Base-by-base conservation (phyloP, 2,329 filamentous ascomycete species). In the Dendrostoma leiphaemia region DNA sequence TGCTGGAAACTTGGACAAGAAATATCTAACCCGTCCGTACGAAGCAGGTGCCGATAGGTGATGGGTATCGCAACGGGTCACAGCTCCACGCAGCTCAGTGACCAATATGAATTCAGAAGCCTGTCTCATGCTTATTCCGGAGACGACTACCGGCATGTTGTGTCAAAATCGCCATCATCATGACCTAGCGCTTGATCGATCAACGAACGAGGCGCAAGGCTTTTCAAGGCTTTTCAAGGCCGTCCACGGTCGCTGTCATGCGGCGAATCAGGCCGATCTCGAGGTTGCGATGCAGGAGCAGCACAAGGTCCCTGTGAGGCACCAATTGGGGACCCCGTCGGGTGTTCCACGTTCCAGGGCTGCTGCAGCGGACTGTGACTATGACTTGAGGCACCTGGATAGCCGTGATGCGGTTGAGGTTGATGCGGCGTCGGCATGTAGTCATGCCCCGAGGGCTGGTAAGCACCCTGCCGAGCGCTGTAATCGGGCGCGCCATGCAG, bases 291-390 rank as follows among this genome's bases (percentile, higher is more conserved):
- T 40, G 40, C 44, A 34, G n/a, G 10, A 28, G 13, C 64, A 61
- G 64, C 60, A 61, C 59, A 65, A 67, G 64, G 63, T 66, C 63
- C 61, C 9, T 29, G 17, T 15, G 43, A 19, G n/a, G 17, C 43
- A 9, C 48, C 40, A 26, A n/a, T n/a, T n/a, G 52, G 29, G 7
- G 21, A 17, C 12, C 41, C 44, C 23, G 47, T 31, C 21, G 45
- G 44, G 31, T 50, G 43, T 6, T 46, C 51, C n/a, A 9, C 3
- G 1, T 9, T 10, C 24, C 24, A 28, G 4, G 26, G 32, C 23
- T 38, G 21, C 32, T 17, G 35, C 5, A 24, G 4, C 15, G 9
- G 45, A 15, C 17, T n/a, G 21, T 32, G 37, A 37, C 32, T 37
- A 10, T 48, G 47, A 7, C 31, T 26, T 15, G 23, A 12, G 4